These are phyloP conservation scores for Asterophora lycoperdoides DNA, from an alignment of 768 basidiomycete genomes.

Conservation along the genomic window DNA sequence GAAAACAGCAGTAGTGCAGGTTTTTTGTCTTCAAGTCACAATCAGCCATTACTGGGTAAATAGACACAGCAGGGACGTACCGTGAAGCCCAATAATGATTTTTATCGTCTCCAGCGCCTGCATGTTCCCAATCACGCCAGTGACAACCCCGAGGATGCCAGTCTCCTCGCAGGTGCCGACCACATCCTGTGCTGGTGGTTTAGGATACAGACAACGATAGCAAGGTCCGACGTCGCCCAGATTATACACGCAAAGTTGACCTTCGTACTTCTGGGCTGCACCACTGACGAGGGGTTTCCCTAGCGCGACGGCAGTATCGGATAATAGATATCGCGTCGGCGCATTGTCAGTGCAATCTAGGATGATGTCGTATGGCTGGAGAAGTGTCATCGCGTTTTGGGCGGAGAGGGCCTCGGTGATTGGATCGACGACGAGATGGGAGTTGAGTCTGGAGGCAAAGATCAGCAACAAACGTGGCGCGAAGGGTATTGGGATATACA, in stretches of 20 bases:
- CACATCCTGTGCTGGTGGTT: conserved; percentile 59
- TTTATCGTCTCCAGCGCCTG: conserved; percentile 91
- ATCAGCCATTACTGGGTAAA: conserved; percentile 52
- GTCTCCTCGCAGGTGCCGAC: conserved; percentile 82
- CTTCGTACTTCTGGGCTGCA: conserved; percentile 84
- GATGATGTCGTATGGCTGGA: conserved; percentile 30
- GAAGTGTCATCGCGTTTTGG: conserved; percentile 53
- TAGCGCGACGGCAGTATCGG: conserved; percentile 75
- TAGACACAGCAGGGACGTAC: neutral
- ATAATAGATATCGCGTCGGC: conserved; percentile 88
- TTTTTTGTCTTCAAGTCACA: conserved; percentile 40
- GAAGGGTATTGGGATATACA: neutral
- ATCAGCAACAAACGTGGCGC: neutral
- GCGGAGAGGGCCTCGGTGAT: conserved; percentile 51
- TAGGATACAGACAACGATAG: conserved; percentile 91
- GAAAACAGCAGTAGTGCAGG: conserved; percentile 43
- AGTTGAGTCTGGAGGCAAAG: conserved; percentile 59
- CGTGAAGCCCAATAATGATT: conserved; percentile 23
- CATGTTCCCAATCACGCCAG: conserved; percentile 83
- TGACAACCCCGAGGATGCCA: conserved; percentile 85
- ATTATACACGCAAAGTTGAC: conserved; percentile 78
- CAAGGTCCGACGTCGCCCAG: conserved; percentile 72
- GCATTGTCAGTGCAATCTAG: conserved; percentile 54
- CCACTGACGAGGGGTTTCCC: conserved; percentile 47
- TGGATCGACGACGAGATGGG: conserved; percentile 55